Base-by-base conservation (phyloP, 148 eudicot species). In the Vaccinium macrocarpon region DNA sequence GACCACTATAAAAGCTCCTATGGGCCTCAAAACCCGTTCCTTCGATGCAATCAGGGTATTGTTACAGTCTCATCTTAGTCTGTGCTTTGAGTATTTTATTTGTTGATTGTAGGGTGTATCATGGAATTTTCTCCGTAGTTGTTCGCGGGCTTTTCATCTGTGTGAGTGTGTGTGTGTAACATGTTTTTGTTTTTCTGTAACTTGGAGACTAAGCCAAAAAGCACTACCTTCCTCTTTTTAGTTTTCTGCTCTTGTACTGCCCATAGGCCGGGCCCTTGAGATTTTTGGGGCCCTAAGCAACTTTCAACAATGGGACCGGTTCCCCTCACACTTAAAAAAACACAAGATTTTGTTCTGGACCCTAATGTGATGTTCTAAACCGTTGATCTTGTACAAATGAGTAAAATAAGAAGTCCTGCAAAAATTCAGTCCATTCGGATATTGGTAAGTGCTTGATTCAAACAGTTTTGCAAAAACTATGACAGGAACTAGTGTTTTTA, bases 21-120 rank as follows among this genome's bases (percentile, higher is more conserved):
- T 90, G 83, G 94, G 94, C 46, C 94, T 92, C 52, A 93, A 92
- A 87, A 93, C 96, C n/a, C 90, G 94, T 32, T 91, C 96, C 77
- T 93, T 93, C 49, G 94, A 93, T 87, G 83, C 96, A 66, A 93
- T 92, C 85, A 85, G 90, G 96, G 96, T 93, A 93, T 76, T 78
- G 25, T 75, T 48, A 72, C 49, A 32, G 9, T 75, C 14, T 48
- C 2, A 48, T 49, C 79, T 48, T 76, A 49, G 18, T 46, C 21
- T 46, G 52, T 75, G n/a, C 53, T 73, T 35, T 14, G 51, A 73
- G 77, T n/a, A 4, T 48, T 48, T 42, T 13, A 10, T 38, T 1
- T 70, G 14, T 71, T 71, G 42, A 6, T 16, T 74, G 7, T 38
- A 16, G 23, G 23, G 14, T 35, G 18, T 72, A 18, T 70, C 15